Evolutionary conservation across 1,284 basidiomycete genomes (phyloP).

Genomic region (Apiotrichum laibachii): DNA sequence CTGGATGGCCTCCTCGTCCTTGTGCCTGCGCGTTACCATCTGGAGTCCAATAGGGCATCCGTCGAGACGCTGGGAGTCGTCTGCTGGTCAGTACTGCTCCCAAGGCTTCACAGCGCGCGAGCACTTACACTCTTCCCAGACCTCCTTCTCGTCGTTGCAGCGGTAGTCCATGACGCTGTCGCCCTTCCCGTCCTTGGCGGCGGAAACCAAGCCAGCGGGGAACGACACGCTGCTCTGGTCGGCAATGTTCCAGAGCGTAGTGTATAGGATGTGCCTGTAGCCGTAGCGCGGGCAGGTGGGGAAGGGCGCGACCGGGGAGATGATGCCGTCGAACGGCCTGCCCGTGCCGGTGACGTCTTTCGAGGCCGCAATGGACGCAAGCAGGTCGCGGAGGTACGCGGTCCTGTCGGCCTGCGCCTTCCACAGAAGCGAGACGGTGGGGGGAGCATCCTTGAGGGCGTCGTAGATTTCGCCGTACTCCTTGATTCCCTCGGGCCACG

Average conservation of each 20-base stretch:
- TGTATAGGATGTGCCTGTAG: slow-evolving; percentile 1
- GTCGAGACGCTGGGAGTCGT: slow-evolving; percentile 58
- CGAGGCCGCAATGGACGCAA: slow-evolving; percentile 3
- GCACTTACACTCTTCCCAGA: slow-evolving; percentile 59
- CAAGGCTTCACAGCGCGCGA: too few species aligned
- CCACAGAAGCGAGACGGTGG: slow-evolving; percentile 11
- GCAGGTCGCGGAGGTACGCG: slow-evolving; percentile 2
- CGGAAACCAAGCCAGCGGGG: slow-evolving; percentile 60
- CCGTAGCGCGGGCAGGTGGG: slow-evolving; percentile 6
- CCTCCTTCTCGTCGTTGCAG: slow-evolving; percentile 52
- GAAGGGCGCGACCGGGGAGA: slow-evolving; percentile 5
- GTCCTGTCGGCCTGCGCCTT: slow-evolving; percentile 7
- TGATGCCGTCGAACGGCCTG: slow-evolving; percentile 10
- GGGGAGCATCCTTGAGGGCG: not conserved
- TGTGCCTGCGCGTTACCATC: slow-evolving; percentile 62
- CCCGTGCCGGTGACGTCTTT: not conserved
- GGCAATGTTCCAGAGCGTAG: slow-evolving; percentile 20
- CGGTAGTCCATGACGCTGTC: slow-evolving; percentile 49
- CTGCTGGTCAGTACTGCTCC: slow-evolving; percentile 42
- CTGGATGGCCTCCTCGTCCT: slow-evolving; percentile 41
- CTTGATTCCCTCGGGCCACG: slow-evolving; percentile 10
- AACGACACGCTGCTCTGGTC: slow-evolving; percentile 64
- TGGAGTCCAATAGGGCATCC: slow-evolving; percentile 65
- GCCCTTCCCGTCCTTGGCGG: slow-evolving; percentile 50
- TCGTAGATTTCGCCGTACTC: not conserved